Percentiles rank a stretch among this genome's conserved stretches.
These are phyloP conservation scores for Ophiostoma sp. DNA, from an alignment of 2,329 filamentous ascomycete genomes.

Conservation along the genomic window DNA sequence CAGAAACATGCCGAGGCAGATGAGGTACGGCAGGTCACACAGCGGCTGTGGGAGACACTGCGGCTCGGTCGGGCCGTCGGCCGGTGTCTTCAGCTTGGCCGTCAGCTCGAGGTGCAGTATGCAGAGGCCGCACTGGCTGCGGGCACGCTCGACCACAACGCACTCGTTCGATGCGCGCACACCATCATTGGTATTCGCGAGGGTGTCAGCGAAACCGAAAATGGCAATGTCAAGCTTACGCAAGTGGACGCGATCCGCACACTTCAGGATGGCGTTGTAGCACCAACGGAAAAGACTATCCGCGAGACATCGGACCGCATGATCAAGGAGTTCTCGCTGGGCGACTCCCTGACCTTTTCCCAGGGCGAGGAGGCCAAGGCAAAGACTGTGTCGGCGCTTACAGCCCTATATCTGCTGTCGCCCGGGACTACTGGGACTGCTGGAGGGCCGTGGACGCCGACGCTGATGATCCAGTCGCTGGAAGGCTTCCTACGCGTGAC, in stretches of 20 bases:
- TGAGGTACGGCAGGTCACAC: constrained; percentile 70
- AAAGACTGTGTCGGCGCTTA: constrained; percentile 59
- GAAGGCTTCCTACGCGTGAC: constrained; percentile 78
- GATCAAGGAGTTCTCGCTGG: constrained; percentile 77
- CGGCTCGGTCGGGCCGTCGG: constrained; percentile 70
- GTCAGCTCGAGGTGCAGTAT: constrained; percentile 83
- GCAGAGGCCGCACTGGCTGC: constrained; percentile 31
- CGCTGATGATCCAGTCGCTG: constrained; percentile 67
- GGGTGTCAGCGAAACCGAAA: constrained; percentile 64
- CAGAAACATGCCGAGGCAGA: constrained; percentile 81
- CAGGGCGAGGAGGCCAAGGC: constrained; percentile 68
- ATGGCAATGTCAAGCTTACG: constrained; percentile 53
- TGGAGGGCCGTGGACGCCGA: constrained; percentile 54
- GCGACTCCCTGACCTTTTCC: constrained; percentile 52
- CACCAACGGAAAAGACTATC: constrained; percentile 68
- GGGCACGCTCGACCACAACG: constrained; percentile 56
- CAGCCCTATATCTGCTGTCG: constrained; percentile 76
- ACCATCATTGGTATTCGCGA: constrained; percentile 72
- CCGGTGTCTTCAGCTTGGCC: constrained; percentile 72
- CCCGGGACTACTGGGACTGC: constrained; percentile 42
- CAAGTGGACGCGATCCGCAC: constrained; percentile 63
- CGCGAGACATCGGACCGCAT: constrained; percentile 69
- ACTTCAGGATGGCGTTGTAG: constrained; percentile 61
- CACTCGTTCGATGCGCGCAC: constrained; percentile 75
- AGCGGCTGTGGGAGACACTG: constrained; percentile 74